Percentiles rank a stretch among this genome's conserved stretches.
phyloP scores from a whole-genome alignment of 495 filamentous ascomycete species.

The Hypoxylon fragiforme region DNA sequence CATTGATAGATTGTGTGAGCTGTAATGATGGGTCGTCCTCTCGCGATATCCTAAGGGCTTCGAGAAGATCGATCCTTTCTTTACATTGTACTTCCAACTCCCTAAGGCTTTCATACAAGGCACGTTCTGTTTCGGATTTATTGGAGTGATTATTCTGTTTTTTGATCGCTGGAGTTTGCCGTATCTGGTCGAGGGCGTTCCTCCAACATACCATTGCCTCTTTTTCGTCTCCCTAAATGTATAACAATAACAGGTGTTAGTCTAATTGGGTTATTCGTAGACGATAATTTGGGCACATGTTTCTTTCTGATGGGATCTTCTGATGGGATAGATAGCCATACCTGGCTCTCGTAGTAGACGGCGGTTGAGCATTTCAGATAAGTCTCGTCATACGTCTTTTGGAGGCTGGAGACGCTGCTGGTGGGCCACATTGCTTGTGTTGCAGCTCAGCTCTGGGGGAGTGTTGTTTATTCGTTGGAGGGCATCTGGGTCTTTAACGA shows the following conservation, averaged over 20 bases:
- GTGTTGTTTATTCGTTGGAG: background rate
- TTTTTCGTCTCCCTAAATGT: conserved; percentile 77
- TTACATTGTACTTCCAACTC: conserved; percentile 91
- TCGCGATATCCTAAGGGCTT: conserved; percentile 76
- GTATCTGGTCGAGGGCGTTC: conserved; percentile 86
- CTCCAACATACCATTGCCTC: conserved; percentile 94
- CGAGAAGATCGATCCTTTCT: conserved; percentile 86
- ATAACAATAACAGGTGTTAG: no score
- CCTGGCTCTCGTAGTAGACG: conserved; percentile 92
- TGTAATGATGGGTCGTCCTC: conserved; percentile 53
- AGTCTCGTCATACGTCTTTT: conserved; percentile 97
- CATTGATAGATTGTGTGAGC: conserved; percentile 21
- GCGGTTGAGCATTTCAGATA: conserved; percentile 93
- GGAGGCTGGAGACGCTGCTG: conserved; percentile 76
- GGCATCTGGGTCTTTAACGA: conserved; percentile 8
- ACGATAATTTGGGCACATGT: no score
- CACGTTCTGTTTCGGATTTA: conserved; percentile 81
- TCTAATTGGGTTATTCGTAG: no score
- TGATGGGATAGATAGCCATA: no score
- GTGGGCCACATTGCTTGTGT: conserved; percentile 71
- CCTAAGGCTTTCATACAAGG: conserved; percentile 76
- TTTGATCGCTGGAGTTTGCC: conserved; percentile 80
- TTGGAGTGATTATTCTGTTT: conserved; percentile 70
- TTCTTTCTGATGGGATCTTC: no score
- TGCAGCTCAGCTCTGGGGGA: conserved; percentile 3